These are phyloP conservation scores for Penicillium sclerotiorum DNA, from an alignment of 2,329 filamentous ascomycete genomes.

Conservation along the genomic window DNA sequence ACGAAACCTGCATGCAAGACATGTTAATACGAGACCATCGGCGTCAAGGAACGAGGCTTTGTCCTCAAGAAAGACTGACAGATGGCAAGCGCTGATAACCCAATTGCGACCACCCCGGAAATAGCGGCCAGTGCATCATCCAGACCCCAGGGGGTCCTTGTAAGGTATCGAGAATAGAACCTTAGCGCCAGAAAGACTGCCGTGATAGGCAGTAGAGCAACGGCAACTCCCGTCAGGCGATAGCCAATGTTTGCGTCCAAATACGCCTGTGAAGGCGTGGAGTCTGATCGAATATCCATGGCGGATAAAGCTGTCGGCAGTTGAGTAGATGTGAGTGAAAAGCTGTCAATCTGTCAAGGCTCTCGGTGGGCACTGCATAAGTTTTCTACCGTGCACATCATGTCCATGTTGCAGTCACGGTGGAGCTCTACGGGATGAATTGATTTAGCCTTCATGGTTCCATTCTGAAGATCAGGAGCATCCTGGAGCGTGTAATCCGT, in stretches of 20 bases:
- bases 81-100: neutral
- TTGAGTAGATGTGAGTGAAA: no score
- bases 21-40: neutral
- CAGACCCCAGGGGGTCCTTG: neutral
- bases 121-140: neutral
- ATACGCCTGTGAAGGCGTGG: neutral
- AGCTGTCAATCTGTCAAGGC: no score
- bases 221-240: neutral
- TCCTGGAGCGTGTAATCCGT: no score
- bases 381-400: no score
- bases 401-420: neutral
- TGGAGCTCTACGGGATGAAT: neutral
- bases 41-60: no score
- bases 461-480: no score
- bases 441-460: neutral
- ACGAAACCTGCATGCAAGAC: neutral
- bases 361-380: neutral
- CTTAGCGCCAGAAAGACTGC: neutral
- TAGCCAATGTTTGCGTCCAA: neutral
- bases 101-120: neutral
- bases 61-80: neutral
- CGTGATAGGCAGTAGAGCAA: neutral
- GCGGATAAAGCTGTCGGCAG: no score
- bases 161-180: neutral
- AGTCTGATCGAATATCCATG: neutral